These are phyloP conservation scores for Suillus subalutaceus DNA, from an alignment of 768 basidiomycete species.

Conservation along the genomic window DNA sequence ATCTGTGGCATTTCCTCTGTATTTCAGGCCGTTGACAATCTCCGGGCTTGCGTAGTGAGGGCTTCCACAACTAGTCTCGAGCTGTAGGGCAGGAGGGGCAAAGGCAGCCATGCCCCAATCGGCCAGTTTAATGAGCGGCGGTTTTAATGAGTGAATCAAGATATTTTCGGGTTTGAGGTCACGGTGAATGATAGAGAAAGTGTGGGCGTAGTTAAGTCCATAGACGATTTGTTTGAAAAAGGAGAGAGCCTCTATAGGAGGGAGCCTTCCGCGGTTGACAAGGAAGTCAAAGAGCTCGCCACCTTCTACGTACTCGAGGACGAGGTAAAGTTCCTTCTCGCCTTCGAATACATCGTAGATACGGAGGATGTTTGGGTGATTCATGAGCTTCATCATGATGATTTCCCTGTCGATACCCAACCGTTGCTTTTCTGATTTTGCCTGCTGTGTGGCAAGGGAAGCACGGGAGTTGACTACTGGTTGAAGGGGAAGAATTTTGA, in stretches of 20 bases:
- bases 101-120: constrained; percentile 99
- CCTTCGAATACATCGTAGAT: constrained; percentile 97
- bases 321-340: constrained; percentile 86
- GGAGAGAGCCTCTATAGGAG: constrained; percentile 78
- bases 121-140: constrained; percentile 90
- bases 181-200: constrained; percentile 96
- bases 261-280: constrained; percentile 83
- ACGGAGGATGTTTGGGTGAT: constrained; percentile 94
- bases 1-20: constrained; percentile 88
- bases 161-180: constrained; percentile 99
- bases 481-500: constrained; percentile 91
- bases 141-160: constrained; percentile 79
- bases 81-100: constrained; percentile 78
- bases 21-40: constrained; percentile 89
- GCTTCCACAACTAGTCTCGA: constrained; percentile 95
- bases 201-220: constrained; percentile 95
- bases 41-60: constrained; percentile 98
- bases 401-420: constrained; percentile 93
- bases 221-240: constrained; percentile 97
- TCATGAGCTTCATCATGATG: constrained; percentile 99
- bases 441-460: constrained; percentile 65
- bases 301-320: constrained; percentile 94
- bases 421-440: constrained; percentile 78
- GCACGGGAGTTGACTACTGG: constrained; percentile 74
- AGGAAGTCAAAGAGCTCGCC: constrained; percentile 97